Conservation (phyloP, 768 basidiomycete genomes). For the Auricularia sp. region DNA sequence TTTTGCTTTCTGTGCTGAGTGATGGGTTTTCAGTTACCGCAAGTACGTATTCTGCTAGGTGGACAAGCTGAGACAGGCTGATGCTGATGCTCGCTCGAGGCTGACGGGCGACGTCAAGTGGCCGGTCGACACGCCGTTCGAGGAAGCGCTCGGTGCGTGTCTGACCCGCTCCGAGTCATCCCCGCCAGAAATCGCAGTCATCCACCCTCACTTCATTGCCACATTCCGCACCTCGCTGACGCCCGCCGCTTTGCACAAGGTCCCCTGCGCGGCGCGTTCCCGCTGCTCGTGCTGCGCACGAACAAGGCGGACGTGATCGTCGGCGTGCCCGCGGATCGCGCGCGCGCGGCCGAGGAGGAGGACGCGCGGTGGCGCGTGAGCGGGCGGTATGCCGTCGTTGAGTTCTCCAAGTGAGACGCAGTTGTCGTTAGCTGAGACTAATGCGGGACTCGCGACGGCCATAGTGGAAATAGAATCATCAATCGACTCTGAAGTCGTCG, state of each 20-base stretch:
- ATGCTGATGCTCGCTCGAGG: conserved; percentile 27
- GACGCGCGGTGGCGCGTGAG: conserved; percentile 68
- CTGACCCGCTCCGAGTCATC: background rate
- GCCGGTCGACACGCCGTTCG: conserved; percentile 72
- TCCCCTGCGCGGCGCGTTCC: conserved; percentile 68
- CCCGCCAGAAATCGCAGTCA: too few relatives aligned
- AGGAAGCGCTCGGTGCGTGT: conserved; percentile 52
- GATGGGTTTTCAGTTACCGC: conserved; percentile 44
- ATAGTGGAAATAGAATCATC: too few relatives aligned
- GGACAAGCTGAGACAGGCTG: too few relatives aligned
- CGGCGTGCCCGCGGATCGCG: conserved; percentile 60
- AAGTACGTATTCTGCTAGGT: too few relatives aligned
- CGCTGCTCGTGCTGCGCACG: conserved; percentile 76
- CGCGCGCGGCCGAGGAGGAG: conserved; percentile 48
- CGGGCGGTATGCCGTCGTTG: conserved; percentile 49
- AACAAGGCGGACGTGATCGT: conserved; percentile 94
- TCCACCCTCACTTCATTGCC: background rate
- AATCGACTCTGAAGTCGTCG: too few relatives aligned
- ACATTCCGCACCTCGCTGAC: conserved; percentile 1
- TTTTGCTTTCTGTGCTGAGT: background rate
- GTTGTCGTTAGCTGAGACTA: too few relatives aligned
- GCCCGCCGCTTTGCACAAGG: conserved; percentile 29
- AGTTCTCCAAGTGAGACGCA: background rate
- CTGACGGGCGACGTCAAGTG: conserved; percentile 83
- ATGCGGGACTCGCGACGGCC: too few relatives aligned